A percentile compares a stretch with the other conserved stretches of the same genome.
phyloP scores from a whole-genome alignment of 257 asterid species.

The Osmanthus fragrans region DNA sequence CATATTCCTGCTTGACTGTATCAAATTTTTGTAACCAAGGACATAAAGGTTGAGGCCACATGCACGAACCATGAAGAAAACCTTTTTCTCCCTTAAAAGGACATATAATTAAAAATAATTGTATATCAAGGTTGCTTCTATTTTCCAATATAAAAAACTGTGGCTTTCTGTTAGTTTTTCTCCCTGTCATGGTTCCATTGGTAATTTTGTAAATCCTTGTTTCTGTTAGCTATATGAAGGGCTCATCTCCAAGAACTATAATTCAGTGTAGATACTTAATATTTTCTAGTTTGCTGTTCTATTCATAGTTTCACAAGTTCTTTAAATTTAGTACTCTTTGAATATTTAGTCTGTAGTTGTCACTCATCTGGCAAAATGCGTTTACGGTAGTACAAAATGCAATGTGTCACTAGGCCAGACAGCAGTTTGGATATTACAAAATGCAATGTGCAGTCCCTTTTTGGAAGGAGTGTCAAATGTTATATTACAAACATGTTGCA shows the following conservation, averaged over 20 bases:
- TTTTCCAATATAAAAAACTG: neutral
- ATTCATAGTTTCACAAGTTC: neutral
- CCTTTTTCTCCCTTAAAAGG: neutral
- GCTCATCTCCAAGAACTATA: neutral
- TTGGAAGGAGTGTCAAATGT: neutral
- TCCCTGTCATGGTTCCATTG: slow-evolving; percentile 9
- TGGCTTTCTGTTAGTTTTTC: neutral
- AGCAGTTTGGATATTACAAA: too few species aligned
- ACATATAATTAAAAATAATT: neutral
- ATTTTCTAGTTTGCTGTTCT: neutral
- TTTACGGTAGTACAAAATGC: neutral
- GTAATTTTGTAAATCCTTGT: neutral
- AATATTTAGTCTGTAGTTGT: neutral
- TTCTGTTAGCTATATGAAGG: neutral
- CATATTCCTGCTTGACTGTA: neutral
- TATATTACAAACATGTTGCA: neutral
- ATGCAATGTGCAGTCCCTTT: neutral
- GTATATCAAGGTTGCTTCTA: neutral
- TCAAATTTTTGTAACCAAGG: neutral
- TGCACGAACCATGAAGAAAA: neutral
- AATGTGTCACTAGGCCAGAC: neutral
- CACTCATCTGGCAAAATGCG: neutral
- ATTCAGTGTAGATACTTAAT: neutral
- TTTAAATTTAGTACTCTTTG: neutral
- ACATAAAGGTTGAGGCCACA: neutral